Evolutionary conservation across 2,329 filamentous ascomycete species (phyloP).

Genomic region (Coccinonectria pachysandricola): DNA sequence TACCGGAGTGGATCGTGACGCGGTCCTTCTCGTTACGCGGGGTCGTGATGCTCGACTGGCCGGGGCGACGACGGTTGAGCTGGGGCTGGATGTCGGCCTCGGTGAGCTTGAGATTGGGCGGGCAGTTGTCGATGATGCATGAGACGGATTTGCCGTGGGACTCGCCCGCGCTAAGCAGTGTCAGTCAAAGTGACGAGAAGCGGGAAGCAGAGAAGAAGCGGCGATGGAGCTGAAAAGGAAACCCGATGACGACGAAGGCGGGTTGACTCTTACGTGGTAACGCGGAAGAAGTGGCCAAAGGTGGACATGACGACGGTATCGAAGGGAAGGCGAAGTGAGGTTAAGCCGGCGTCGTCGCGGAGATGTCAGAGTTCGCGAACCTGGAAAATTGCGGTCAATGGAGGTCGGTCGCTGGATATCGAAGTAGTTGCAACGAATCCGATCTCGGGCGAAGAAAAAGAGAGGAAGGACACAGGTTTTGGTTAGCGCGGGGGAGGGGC

Average conservation of each 20-base stretch:
- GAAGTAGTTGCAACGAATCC: no score
- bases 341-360: no score
- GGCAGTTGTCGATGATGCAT: constrained; percentile 88
- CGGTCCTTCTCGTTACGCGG: constrained; percentile 86
- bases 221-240: no score
- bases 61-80: constrained; percentile 81
- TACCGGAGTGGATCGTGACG: constrained; percentile 87
- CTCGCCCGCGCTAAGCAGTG: constrained; percentile 32
- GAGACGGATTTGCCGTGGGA: constrained; percentile 89
- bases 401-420: no score
- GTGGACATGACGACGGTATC: constrained; percentile 66
- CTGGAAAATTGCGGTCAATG: no score
- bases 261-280: constrained; percentile 57
- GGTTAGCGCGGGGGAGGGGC: no score
- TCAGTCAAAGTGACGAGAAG: constrained; percentile 49
- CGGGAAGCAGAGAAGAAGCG: constrained; percentile 33
- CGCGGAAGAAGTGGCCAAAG: constrained; percentile 52
- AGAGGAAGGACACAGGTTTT: no score
- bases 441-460: no score
- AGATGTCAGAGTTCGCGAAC: no score
- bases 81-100: constrained; percentile 89
- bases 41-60: constrained; percentile 82
- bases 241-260: no score
- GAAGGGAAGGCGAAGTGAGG: no score
- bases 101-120: constrained; percentile 75